Evolutionary conservation across 2,329 filamentous ascomycete genomes (phyloP).

Genomic region (Stemphylium beticola): DNA sequence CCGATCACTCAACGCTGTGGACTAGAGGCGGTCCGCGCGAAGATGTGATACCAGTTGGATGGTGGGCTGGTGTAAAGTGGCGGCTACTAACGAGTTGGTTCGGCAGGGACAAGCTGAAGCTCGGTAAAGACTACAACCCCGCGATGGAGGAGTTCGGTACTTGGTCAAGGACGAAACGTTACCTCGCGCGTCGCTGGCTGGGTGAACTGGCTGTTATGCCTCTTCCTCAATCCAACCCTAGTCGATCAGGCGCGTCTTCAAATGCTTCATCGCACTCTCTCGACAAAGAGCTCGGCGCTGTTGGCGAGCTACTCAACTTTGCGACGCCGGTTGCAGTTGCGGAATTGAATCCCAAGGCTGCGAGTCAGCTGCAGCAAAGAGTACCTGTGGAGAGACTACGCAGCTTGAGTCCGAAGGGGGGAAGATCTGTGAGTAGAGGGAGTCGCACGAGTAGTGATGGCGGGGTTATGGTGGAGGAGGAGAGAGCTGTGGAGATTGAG

Average conservation of each 20-base stretch:
- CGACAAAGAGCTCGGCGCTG: conserved; percentile 34
- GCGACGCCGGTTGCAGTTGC: conserved; percentile 47
- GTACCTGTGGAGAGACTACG: conserved; percentile 29
- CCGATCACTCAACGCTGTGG: conserved; percentile 57
- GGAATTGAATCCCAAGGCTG: conserved; percentile 46
- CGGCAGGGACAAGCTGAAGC: conserved; percentile 50
- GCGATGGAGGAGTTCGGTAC: conserved; percentile 50
- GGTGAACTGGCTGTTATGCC: conserved; percentile 39
- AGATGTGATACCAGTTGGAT: conserved; percentile 50
- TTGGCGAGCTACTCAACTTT: conserved; percentile 43
- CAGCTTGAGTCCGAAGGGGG: conserved; percentile 42
- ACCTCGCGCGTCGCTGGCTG: conserved; percentile 52
- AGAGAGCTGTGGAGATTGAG: conserved; percentile 19
- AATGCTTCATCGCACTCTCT: not conserved
- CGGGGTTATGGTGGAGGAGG: conserved; percentile 52
- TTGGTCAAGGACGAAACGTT: conserved; percentile 49
- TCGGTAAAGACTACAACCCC: conserved; percentile 37
- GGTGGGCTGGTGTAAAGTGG: conserved; percentile 55
- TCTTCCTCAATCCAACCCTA: not conserved
- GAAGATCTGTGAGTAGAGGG: conserved; percentile 17
- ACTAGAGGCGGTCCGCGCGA: conserved; percentile 54
- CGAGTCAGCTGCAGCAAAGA: conserved; percentile 31
- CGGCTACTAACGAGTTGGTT: conserved; percentile 56
- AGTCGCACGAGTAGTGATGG: conserved; percentile 29
- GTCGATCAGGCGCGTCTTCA: not conserved